Evolutionary conservation across 257 asterid species (phyloP), one percentile per base, ranked within the genome.

Genomic region (Echium plantagineum): DNA sequence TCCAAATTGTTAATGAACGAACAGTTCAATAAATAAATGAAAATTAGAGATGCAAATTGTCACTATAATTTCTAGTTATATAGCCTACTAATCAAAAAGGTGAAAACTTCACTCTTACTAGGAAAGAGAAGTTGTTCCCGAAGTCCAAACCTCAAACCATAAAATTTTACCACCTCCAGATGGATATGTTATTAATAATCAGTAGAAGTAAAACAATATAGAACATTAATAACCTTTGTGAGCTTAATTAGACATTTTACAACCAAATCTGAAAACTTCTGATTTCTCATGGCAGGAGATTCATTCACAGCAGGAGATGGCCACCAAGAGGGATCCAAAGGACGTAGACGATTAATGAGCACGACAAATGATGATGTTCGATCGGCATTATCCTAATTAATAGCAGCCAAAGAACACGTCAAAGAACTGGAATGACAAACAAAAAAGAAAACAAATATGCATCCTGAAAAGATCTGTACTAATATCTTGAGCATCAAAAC

Each of bases 201-300:
- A 24, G 22, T 62, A 6, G 7, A 62, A 28, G 7, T 2, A 20
- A 30, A 17, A 56, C 21, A 16, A 28, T 22, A 63, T 52, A 69
- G 57, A 61, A 31, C 24, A 68, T 42, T 1, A 18, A 52, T 61
- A 68, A 93, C 99, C 99, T 89, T 89, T 1, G 99, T 93, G 52
- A 93, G 99, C 76, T 93, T 93, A 67, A 89, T 93, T 70, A 93
- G 82, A 83, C 99, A 93, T 80, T 89, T 93, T 60, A 93, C 99
- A 20, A 89, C 97, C 83, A 89, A 80, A 81, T 93, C 99, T 7
- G 94, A 93, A 68, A 93, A 93, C 72, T 89, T 89, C 86, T 93
- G 99, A 73, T 89, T 89, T 72, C 99, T 75, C 21, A 81, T 53
- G 59, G 73, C 70, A 51, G 74, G 83, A 53, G 97, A 81, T 71